Conservation (phyloP, 345 rosid species). For the Populus davidiana region DNA sequence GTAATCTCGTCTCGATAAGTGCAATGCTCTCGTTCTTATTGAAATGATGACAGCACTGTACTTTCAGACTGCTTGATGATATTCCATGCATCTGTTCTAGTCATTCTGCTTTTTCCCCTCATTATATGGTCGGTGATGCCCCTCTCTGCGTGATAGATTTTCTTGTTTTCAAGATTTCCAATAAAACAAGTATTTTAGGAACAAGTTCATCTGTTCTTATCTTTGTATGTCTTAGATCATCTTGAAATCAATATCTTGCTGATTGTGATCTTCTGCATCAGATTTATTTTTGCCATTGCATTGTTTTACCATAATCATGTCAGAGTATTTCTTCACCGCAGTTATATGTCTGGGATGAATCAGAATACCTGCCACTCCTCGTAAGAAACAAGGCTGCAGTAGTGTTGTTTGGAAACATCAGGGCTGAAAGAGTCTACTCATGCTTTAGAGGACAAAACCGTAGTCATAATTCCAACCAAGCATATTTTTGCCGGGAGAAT, state of each 20-base stretch:
- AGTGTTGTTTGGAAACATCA: constrained; percentile 49
- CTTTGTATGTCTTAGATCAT: background rate
- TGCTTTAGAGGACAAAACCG: constrained; percentile 10
- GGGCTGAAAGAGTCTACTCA: constrained; percentile 39
- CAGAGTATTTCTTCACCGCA: constrained; percentile 19
- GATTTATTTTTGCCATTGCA: background rate
- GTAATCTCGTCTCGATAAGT: background rate
- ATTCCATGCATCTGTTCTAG: background rate
- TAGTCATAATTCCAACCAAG: background rate
- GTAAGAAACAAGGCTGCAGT: constrained; percentile 59
- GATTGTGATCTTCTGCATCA: background rate
- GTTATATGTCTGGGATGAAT: constrained; percentile 60
- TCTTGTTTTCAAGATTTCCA: background rate
- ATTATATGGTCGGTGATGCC: no score
- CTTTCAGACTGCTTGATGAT: background rate
- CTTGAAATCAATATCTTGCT: background rate
- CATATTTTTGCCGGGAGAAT: background rate
- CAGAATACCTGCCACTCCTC: constrained; percentile 44
- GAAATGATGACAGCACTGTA: background rate
- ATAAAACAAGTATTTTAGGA: background rate
- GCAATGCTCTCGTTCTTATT: background rate
- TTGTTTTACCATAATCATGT: background rate
- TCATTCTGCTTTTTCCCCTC: background rate
- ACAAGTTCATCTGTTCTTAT: background rate
- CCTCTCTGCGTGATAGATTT: background rate